Evolutionary conservation across 495 filamentous ascomycete genomes (phyloP).

Genomic region (Hypoxylon perforatum): DNA sequence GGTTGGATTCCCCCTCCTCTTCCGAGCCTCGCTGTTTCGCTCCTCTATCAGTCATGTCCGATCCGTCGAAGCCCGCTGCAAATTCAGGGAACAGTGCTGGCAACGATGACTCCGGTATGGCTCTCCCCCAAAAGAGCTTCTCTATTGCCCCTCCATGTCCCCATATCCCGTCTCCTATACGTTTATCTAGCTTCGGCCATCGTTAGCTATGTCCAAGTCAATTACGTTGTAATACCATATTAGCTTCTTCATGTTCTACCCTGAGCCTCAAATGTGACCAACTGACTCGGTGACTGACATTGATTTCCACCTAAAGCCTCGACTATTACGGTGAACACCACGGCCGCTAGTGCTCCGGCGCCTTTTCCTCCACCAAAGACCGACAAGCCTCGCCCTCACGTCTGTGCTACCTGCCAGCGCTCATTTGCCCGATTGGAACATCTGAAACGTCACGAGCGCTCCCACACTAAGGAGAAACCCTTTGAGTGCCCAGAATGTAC

Average conservation of each 20-base stretch:
- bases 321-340: conserved; percentile 63
- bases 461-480: conserved; percentile 98
- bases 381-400: conserved; percentile 95
- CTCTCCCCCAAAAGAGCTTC: conserved; percentile 16
- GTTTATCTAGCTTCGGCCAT: conserved; percentile 29
- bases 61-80: conserved; percentile 45
- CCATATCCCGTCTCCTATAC: conserved; percentile 9
- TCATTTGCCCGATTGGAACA: conserved; percentile 97
- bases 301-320: conserved; percentile 52
- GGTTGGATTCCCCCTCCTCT: conserved; percentile 28
- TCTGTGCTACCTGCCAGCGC: conserved; percentile 90
- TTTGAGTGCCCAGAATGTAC: conserved; percentile 98
- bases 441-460: conserved; percentile 97
- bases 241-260: conserved; percentile 6
- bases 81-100: conserved; percentile 46
- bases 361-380: conserved; percentile 85
- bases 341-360: conserved; percentile 43
- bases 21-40: conserved; percentile 6
- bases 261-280: conserved; percentile 14
- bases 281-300: conserved; percentile 41
- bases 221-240: conserved; percentile 5
- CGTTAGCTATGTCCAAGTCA: conserved; percentile 11
- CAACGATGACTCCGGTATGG: conserved; percentile 50
- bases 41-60: conserved; percentile 47
- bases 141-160: conserved; percentile 32